Base-by-base conservation (phyloP, 2,329 filamentous ascomycete species). In the Emmonsia crescens region DNA sequence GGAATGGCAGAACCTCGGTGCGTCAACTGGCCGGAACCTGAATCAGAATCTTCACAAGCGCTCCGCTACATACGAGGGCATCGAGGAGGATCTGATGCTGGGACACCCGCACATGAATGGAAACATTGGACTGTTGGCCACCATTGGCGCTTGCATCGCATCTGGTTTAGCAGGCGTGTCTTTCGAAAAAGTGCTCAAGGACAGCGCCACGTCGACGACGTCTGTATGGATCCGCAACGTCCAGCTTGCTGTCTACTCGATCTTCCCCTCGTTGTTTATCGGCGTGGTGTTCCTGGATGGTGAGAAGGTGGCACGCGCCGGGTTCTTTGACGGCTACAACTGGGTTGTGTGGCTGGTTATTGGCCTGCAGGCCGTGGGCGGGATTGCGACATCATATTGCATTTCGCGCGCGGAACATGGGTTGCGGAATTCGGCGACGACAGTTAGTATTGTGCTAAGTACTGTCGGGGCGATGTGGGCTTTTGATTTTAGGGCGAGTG, bases 291-390 rank as follows among this genome's bases (percentile, higher is more conserved):
- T 89, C 76, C 89, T 91, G 65, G 94, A 99, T 67, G 94, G 93
- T 31, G 84, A 86, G 64, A 87, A 89, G 48, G 91, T 99, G 65
- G 82, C 87, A 31, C 85, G 88, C 73, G 85, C 89, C 64, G 94
- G 94, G 14, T 96, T 97, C 75, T 97, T 99, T 68, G 88, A 89
- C 62, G 94, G 94, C 2, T 99, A 97, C 76, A 96, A 96, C 72
- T 88, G 85, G 81, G 82, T 93, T 24, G 93, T 97, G 2, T 96
- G 92, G 91, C 80, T 85, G 5, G 89, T 91, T 4, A 89, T 97
- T 67, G 72, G 85, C 5, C 82, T 94, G 63, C 94, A 99, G 73
- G 89, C 92, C 0, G 76, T 87, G 42, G 92, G 92, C 38, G 94
- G 93, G 29, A 83, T 97, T 33, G 78, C 96, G n/a, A 87, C 90